These are phyloP conservation scores for Sarocladiaceae sp. DNA, from an alignment of 2,329 filamentous ascomycete genomes.

Conservation along the genomic window DNA sequence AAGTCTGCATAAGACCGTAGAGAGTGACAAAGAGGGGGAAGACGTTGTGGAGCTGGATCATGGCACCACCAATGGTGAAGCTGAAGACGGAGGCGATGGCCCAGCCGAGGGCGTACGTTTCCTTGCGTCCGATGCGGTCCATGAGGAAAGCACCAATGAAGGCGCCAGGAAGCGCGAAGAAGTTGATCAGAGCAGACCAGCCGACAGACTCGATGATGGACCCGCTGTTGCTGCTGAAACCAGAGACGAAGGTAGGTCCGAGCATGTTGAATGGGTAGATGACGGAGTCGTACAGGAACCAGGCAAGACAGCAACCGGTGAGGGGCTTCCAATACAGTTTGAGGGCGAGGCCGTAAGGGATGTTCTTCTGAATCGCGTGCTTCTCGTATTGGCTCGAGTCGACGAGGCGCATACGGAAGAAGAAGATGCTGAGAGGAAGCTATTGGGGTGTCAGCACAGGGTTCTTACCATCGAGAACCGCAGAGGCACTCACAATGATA, in stretches of 20 bases:
- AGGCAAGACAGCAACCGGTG: conserved; percentile 1
- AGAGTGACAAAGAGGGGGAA: conserved; percentile 45
- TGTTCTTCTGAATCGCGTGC: conserved; percentile 19
- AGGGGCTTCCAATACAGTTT: conserved; percentile 10
- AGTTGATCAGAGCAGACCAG: conserved; percentile 20
- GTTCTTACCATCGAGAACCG: background rate
- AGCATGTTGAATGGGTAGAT: conserved; percentile 13
- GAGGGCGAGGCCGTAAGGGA: conserved; percentile 16
- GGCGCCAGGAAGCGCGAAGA: conserved; percentile 18
- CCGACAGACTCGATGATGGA: conserved; percentile 17
- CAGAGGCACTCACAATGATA: conserved; percentile 10
- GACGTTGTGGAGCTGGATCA: conserved; percentile 35
- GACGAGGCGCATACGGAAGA: conserved; percentile 45
- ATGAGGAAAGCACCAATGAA: conserved; percentile 26
- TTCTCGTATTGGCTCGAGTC: conserved; percentile 37
- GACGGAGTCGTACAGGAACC: conserved; percentile 5
- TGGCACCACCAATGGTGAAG: conserved; percentile 42
- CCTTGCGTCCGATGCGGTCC: conserved; percentile 41
- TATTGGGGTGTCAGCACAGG: background rate
- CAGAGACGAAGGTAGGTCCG: conserved; percentile 15
- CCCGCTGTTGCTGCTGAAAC: conserved; percentile 14
- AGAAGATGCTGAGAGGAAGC: conserved; percentile 43
- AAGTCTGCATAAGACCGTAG: conserved; percentile 41
- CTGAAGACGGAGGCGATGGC: conserved; percentile 36
- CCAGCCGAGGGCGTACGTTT: conserved; percentile 46